These are phyloP conservation scores for Coffea humblotiana DNA, from an alignment of 305 asterid species.

Conservation along the genomic window DNA sequence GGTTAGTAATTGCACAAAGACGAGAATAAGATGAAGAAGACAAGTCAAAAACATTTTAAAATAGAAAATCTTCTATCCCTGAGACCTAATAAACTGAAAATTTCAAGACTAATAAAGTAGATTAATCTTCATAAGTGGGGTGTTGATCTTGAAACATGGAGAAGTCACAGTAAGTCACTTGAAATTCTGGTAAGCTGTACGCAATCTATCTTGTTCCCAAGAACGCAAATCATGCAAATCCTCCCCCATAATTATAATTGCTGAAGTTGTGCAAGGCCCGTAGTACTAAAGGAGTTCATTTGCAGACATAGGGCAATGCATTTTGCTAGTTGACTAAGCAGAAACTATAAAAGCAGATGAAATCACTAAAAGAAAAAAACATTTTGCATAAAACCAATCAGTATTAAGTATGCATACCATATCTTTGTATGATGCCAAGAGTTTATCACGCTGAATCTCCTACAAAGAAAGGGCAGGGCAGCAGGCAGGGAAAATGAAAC, in stretches of 20 bases:
- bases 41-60: background rate
- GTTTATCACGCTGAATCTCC: slow-evolving; percentile 50
- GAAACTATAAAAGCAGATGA: background rate
- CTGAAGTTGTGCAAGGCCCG: background rate
- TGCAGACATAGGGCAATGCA: background rate
- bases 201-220: background rate
- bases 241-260: background rate
- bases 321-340: background rate
- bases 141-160: background rate
- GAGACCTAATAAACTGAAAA: background rate
- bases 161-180: background rate
- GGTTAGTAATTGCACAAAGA: background rate
- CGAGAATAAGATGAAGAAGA: background rate
- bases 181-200: background rate
- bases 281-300: background rate
- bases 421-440: slow-evolving; percentile 65
- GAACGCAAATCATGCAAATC: background rate
- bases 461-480: slow-evolving; percentile 30
- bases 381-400: background rate
- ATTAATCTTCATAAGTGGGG: background rate
- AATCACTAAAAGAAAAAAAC: background rate
- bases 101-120: background rate
- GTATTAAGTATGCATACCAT: slow-evolving; percentile 49
- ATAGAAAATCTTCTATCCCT: too few relatives aligned
- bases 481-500: background rate